A percentile compares a stretch with the other conserved stretches of the same genome.
phyloP scores from a whole-genome alignment of 2,329 filamentous ascomycete genomes.

The Dactylellina drechsleri region DNA sequence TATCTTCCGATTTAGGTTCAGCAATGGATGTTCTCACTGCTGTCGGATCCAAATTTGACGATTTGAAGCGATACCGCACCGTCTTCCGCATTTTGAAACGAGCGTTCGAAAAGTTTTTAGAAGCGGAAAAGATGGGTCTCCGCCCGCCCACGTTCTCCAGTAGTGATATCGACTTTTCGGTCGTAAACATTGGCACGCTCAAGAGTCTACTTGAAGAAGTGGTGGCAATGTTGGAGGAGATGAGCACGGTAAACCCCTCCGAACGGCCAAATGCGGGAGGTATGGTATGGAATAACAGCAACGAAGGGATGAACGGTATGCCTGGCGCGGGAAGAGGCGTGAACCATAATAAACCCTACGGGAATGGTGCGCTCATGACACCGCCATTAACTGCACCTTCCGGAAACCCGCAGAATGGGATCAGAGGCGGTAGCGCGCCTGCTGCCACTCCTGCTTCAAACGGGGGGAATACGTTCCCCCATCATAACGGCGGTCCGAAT shows the following conservation, averaged over 20 bases:
- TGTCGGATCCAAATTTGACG: conserved; percentile 51
- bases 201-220: conserved; percentile 50
- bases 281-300: conserved; percentile 27
- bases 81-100: conserved; percentile 51
- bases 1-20: conserved; percentile 47
- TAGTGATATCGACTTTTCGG: conserved; percentile 49
- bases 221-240: conserved; percentile 43
- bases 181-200: conserved; percentile 47
- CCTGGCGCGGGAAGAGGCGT: conserved; percentile 10
- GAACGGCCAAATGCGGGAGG: conserved; percentile 19
- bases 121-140: conserved; percentile 52
- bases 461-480: conserved; percentile 23
- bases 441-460: conserved; percentile 36
- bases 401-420: conserved; percentile 25
- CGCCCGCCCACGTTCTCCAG: conserved; percentile 42
- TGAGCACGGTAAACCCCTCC: conserved; percentile 26
- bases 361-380: conserved; percentile 49
- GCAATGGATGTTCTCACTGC: conserved; percentile 53
- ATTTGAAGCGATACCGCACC: conserved; percentile 50
- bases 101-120: conserved; percentile 51
- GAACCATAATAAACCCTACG: conserved; percentile 40
- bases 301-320: conserved; percentile 38
- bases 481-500: conserved; percentile 21
- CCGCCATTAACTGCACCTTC: conserved; percentile 44
- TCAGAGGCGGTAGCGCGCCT: conserved; percentile 42